Base-by-base conservation (phyloP, 2,329 filamentous ascomycete species). In the Dendrostoma leiphaemia region DNA sequence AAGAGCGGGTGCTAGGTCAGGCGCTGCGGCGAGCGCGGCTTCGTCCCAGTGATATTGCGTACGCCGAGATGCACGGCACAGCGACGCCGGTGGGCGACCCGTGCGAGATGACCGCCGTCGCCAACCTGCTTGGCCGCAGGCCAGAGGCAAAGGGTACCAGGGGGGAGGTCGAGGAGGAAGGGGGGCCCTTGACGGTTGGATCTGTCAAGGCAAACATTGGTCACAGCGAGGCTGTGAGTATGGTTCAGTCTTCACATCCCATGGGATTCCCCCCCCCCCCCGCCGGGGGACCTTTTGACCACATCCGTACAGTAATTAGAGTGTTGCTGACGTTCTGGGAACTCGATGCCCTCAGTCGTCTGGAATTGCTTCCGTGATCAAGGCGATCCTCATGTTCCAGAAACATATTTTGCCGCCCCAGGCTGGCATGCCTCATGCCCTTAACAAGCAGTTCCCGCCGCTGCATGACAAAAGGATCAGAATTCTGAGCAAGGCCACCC, bases 151-250 rank as follows among this genome's bases (percentile, higher is more conserved):
- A 53, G n/a, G n/a, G n/a, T n/a, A n/a, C n/a, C n/a, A n/a, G n/a
- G n/a, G n/a, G n/a, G n/a, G n/a, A n/a, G n/a, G n/a, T n/a, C n/a
- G n/a, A n/a, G n/a, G n/a, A n/a, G n/a, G n/a, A n/a, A n/a, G n/a
- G n/a, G n/a, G n/a, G n/a, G 12, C 43, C 43, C 13, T 13, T 46
- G 43, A 29, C 7, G 29, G 43, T 46, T 10, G 43, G 43, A 3
- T 24, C 24, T 9, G 43, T 41, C 8, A 49, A 49, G 17, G 7
- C 50, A 4, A 52, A 52, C 3, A 38, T 52, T 3, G 50, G 50
- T 4, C 50, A 52, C 10, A 31, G 17, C 7, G 45, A 49, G 29
- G 47, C 47, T 4, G 45, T 28, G 8, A 48, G 45, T 48, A n/a
- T n/a, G n/a, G n/a, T n/a, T n/a, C n/a, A n/a, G n/a, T n/a, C n/a